These are phyloP conservation scores for Schwanniomyces sp. DNA, from an alignment of 805 yeast species.

Conservation along the genomic window DNA sequence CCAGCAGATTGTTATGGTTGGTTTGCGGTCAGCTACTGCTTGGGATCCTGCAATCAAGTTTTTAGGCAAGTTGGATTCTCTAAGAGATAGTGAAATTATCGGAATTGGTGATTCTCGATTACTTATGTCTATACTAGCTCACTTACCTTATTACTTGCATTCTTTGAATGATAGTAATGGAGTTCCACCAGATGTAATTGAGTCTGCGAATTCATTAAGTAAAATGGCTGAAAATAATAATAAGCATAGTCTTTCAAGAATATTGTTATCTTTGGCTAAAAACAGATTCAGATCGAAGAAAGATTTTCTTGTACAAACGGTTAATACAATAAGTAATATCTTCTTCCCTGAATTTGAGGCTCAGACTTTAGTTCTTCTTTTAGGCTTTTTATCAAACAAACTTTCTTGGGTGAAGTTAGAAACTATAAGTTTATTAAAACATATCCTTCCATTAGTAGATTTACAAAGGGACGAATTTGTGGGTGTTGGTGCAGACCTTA, in stretches of 20 bases:
- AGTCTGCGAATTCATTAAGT: constrained; percentile 47
- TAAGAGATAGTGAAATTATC: constrained; percentile 73
- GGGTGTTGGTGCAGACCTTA: constrained; percentile 92
- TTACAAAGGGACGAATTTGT: constrained; percentile 73
- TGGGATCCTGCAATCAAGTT: constrained; percentile 76
- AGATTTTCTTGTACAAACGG: constrained; percentile 82
- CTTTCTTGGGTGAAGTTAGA: constrained; percentile 78
- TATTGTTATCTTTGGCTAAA: constrained; percentile 74
- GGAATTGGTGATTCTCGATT: constrained; percentile 71
- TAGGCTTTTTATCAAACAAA: constrained; percentile 79
- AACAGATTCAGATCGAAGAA: constrained; percentile 84
- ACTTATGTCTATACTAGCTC: constrained; percentile 70
- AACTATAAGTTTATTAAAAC: constrained; percentile 72
- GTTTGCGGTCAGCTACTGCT: constrained; percentile 77
- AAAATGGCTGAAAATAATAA: constrained; percentile 58
- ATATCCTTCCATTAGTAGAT: constrained; percentile 75
- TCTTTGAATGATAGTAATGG: constrained; percentile 57
- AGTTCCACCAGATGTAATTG: constrained; percentile 47
- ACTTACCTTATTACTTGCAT: constrained; percentile 81
- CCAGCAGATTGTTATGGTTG: constrained; percentile 75
- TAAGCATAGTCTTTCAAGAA: constrained; percentile 62
- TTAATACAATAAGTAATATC: constrained; percentile 61
- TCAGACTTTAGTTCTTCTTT: constrained; percentile 67
- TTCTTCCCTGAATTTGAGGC: constrained; percentile 78
- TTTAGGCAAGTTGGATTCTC: constrained; percentile 64